Base-by-base conservation (phyloP, 306 rosid species). In the Gleditsia sinensis region DNA sequence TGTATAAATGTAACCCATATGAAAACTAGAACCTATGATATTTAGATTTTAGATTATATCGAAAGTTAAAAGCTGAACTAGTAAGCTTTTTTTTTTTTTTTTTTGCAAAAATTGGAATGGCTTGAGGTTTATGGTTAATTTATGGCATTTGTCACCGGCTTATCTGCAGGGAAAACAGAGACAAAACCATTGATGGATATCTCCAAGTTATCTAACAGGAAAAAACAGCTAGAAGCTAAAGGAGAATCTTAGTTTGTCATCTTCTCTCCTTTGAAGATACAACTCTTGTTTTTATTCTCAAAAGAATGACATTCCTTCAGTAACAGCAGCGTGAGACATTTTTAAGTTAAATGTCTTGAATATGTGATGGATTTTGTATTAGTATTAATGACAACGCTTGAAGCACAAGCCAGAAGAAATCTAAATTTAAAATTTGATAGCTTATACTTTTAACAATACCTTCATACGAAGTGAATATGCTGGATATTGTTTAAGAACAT, bases 211-310 rank as follows among this genome's bases (percentile, higher is more conserved):
- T n/a, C n/a, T n/a, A n/a, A n/a, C n/a, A n/a, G n/a, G n/a, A 81
- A 30, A 82, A 63, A 59, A 54, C 83, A 21, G 61, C 88, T 63
- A 81, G 76, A 66, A 84, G 79, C 83, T 86, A 63, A 75, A 90
- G 24, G 83, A 62, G 65, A 90, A 87, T 71, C 75, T 87, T 69
- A 72, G 71, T 74, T 25, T 86, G 58, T 59, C 89, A 25, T 81
- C 85, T 61, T 82, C 89, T 82, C 83, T 92, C 68, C 80, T 82
- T 10, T 96, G 90, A 88, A 80, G 97, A 73, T 40, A 66, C 79
- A 71, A 10, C 55, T 77, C 34, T 53, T 34, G 12, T 20, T 56
- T 76, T 45, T 48, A 40, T 57, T 64, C 5, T 57, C 10, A 55
- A 48, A 27, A 36, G 10, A 20, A 27, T 49, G 40, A 48, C 55